Percentiles rank a stretch among this genome's conserved stretches.
Conservation (phyloP, 2,329 filamentous ascomycete genomes). For the Calonectria hawksworthii region DNA sequence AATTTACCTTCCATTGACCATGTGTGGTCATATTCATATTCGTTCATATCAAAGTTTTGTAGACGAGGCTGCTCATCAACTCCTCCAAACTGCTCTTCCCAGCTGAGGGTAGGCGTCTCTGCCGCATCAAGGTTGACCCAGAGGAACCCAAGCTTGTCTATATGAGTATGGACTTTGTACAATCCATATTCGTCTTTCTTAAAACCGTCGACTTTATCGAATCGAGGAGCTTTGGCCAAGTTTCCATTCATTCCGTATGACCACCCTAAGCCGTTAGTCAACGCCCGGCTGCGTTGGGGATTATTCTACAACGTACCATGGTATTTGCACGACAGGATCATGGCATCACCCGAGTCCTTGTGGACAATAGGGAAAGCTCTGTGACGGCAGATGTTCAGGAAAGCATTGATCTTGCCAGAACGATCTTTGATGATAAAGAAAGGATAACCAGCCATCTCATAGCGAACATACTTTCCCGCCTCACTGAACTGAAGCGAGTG, state of each 20-base stretch:
- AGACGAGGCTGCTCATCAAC: conserved; percentile 61
- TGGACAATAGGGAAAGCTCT: conserved; percentile 69
- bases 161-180: conserved; percentile 65
- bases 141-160: conserved; percentile 67
- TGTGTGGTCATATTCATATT: conserved; percentile 69
- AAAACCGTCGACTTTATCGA: conserved; percentile 67
- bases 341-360: conserved; percentile 61
- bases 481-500: conserved; percentile 63
- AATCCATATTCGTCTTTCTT: conserved; percentile 67
- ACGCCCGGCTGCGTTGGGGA: not conserved
- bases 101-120: conserved; percentile 57
- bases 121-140: conserved; percentile 68
- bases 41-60: conserved; percentile 56
- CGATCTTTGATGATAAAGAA: conserved; percentile 66
- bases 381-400: conserved; percentile 74
- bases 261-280: conserved; percentile 53
- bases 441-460: conserved; percentile 66
- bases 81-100: conserved; percentile 64
- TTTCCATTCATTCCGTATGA: conserved; percentile 69
- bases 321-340: conserved; percentile 70
- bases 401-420: conserved; percentile 66
- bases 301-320: conserved; percentile 57
- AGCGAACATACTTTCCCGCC: conserved; percentile 68
- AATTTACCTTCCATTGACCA: conserved; percentile 69
- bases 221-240: conserved; percentile 71